Evolutionary conservation across 805 yeast species (phyloP), one percentile per base, ranked within the genome.

Genomic region (Candida awuae): DNA sequence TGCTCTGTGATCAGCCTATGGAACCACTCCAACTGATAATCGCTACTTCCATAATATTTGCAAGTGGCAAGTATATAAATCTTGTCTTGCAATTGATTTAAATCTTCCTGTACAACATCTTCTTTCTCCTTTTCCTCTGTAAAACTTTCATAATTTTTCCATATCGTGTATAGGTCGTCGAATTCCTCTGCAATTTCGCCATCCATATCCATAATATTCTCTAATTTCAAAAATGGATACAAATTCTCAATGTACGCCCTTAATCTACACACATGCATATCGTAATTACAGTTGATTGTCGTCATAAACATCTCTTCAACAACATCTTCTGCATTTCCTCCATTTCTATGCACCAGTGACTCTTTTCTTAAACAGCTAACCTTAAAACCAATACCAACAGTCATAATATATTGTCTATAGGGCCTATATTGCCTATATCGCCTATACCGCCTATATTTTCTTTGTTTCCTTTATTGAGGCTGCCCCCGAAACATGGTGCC

Each of bases 251-350:
- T 19, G 12, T 15, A 18, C n/a, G 14, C 18, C 15, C 17, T 28
- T 10, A 38, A 30, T 5, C 8, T 10, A 1, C 27, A 18, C n/a
- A 32, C 15, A 13, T 13, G n/a, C 5, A 15, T n/a, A 12, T 26
- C 9, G 12, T 8, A 15, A 5, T 8, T 16, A 17, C 29, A 29
- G 4, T 13, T 9, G 14, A 36, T 34, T 8, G 10, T 4, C 13
- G 14, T 23, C 39, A 36, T 36, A 15, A 36, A 36, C 27, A n/a
- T 8, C 32, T 34, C 31, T 13, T 25, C 12, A 18, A 34, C 36
- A 13, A 9, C 10, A 18, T 33, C 36, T n/a, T 22, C 29, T 21
- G 29, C 8, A 6, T 17, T 8, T 15, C 29, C 29, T 23, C 20
- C 31, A 20, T 34, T 31, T 20, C 37, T 8, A 15, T 15, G 18